These are phyloP conservation scores for Trypanosoma boissoni DNA, from an alignment of 208 protist species.

Conservation along the genomic window DNA sequence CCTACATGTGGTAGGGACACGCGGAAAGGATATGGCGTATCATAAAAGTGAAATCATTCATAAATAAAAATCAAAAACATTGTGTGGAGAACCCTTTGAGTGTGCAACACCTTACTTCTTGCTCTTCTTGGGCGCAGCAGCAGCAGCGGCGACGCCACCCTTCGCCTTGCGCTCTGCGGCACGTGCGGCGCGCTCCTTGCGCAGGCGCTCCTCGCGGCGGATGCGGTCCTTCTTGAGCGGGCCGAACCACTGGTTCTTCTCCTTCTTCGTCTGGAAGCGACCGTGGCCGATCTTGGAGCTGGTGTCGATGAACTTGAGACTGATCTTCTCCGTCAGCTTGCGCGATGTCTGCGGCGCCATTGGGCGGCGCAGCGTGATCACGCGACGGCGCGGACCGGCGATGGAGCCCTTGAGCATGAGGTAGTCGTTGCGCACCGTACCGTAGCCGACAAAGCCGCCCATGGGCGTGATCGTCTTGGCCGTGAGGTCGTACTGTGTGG, in stretches of 20 bases:
- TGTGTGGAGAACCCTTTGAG: neutral
- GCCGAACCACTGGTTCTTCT: slow-evolving; percentile 98
- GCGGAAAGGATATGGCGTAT: too few relatives aligned
- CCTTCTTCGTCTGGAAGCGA: slow-evolving; percentile 98
- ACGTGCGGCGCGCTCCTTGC: slow-evolving; percentile 78
- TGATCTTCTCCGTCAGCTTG: slow-evolving; percentile 91
- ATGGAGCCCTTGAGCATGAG: slow-evolving; percentile 98
- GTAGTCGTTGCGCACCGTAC: slow-evolving; percentile 96
- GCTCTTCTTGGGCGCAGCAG: slow-evolving; percentile 20
- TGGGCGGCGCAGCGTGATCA: slow-evolving; percentile 98
- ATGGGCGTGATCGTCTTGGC: slow-evolving; percentile 99
- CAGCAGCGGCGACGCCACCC: slow-evolving; percentile 16
- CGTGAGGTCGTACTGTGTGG: slow-evolving; percentile 98
- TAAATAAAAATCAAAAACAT: neutral
- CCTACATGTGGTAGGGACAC: too few relatives aligned
- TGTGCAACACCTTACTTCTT: slow-evolving; percentile 22
- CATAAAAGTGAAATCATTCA: neutral
- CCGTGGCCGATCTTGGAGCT: slow-evolving; percentile 99
- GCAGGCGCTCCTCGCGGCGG: slow-evolving; percentile 77
- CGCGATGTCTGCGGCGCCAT: slow-evolving; percentile 88
- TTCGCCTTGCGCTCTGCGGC: slow-evolving; percentile 75
- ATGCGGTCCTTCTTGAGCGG: slow-evolving; percentile 92
- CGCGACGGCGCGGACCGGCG: slow-evolving; percentile 94
- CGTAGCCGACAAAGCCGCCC: slow-evolving; percentile 99
- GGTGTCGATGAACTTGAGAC: slow-evolving; percentile 99